Percentiles rank a stretch among this genome's conserved stretches.
Conservation (phyloP, 306 rosid species). For the Hippophae rhamnoides region DNA sequence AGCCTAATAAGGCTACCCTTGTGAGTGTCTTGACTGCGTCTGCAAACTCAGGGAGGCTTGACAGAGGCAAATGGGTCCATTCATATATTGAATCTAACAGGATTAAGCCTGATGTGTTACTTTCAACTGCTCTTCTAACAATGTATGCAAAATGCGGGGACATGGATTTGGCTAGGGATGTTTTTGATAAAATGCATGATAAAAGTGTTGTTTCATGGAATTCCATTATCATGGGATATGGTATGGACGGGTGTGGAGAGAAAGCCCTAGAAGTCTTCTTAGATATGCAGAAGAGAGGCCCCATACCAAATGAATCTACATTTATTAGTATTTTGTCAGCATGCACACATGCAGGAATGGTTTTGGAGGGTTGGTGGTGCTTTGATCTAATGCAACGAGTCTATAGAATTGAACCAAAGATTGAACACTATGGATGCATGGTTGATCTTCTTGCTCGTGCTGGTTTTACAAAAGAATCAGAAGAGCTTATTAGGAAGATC, state of each 20-base stretch:
- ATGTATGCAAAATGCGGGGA: slow-evolving; percentile 63
- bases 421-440: slow-evolving; percentile 68
- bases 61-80: slow-evolving; percentile 41
- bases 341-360: slow-evolving; percentile 53
- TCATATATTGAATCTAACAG: slow-evolving; percentile 28
- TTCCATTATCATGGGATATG: slow-evolving; percentile 61
- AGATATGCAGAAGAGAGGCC: slow-evolving; percentile 47
- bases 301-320: slow-evolving; percentile 43
- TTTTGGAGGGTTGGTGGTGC: slow-evolving; percentile 68
- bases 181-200: slow-evolving; percentile 45
- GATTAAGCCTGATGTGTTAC: slow-evolving; percentile 43
- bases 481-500: slow-evolving; percentile 37
- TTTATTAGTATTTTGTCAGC: slow-evolving; percentile 51
- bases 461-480: slow-evolving; percentile 42
- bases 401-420: slow-evolving; percentile 56
- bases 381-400: slow-evolving; percentile 45
- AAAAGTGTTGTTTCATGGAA: slow-evolving; percentile 58
- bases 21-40: slow-evolving; percentile 54
- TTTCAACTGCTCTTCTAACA: slow-evolving; percentile 46
- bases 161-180: slow-evolving; percentile 46
- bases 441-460: slow-evolving; percentile 66
- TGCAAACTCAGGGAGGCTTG: slow-evolving; percentile 50
- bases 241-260: slow-evolving; percentile 45
- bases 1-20: slow-evolving; percentile 59
- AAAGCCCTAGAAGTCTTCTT: slow-evolving; percentile 38